Base-by-base conservation (phyloP, 495 filamentous ascomycete genomes). In the Saxophila tyrrhenica region DNA sequence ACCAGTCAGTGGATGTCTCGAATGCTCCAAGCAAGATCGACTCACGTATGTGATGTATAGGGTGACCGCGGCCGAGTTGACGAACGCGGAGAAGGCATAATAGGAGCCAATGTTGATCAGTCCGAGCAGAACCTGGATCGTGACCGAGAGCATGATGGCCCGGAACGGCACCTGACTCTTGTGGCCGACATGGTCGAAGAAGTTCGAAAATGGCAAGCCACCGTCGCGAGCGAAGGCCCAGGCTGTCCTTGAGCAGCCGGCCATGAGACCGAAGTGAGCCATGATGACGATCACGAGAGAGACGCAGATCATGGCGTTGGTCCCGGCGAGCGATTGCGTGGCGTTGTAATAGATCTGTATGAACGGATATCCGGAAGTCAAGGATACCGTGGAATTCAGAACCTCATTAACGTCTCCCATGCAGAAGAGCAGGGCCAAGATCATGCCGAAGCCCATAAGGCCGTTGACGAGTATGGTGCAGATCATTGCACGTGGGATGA, bases 211-310 rank as follows among this genome's bases (percentile, higher is more conserved):
- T 25, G 59, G 59, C 25, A 62, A 47, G 16, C 59, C 59, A 20
- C 43, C 15, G 51, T 62, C 59, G 20, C 59, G 55, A 13, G 59
- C 49, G 29, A 62, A 62, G 15, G 59, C 49, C 50, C 50, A 59
- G 3, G 56, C 44, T 23, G 39, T 24, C n/a, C 54, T 48, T 8
- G 39, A 52, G 11, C 48, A 22, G 25, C 32, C 21, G 15, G 57
- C 55, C 19, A 52, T 13, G 11, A 57, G 39, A n/a, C 53, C 54
- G 19, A 59, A 50, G 17, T 25, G 20, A 2, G 51, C 45, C 24
- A 59, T 41, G 16, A 55, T 59, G 32, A 45, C 24, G 10, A 46
- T 39, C 19, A 52, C 46, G 22, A 57, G 46, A 2, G 22, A 2
- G 16, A 57, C 23, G 2, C 54, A 22, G 2, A 41, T 52, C 54